Base-by-base conservation (phyloP, 1,284 basidiomycete genomes). In the Xanthoconium separans region DNA sequence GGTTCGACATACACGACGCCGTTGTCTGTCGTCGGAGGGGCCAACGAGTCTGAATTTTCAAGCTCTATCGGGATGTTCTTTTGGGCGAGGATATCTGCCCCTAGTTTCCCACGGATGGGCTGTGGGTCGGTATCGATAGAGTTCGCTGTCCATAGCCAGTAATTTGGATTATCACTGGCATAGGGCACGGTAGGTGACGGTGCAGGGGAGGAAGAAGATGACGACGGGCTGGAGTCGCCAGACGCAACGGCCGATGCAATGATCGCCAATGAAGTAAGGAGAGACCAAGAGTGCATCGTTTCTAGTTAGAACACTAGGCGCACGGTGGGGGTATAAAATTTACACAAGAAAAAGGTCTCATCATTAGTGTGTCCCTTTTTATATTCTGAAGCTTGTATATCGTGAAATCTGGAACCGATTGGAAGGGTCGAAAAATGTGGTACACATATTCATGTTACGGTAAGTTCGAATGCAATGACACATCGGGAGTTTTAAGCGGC, bases 1-100 rank as follows among this genome's bases (percentile, higher is more conserved):
- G 2, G 34, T 22, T 2, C 13, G 3, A 45, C 70, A 49, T 42
- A 69, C 68, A 79, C 61, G 18, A 40, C 53, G 20, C 79, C 79
- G 27, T 51, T 64, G 59, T 86, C 84, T 0, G 82, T 84, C 8
- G 72, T 71, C 4, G 84, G 83, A 34, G 80, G 80, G 7, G 78
- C 76, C 4, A 84, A 58, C 1, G 70, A 51, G 45, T 85, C 78
- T 8, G 80, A 71, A 44, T 79, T 79, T 60, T 80, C 63, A 18
- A 76, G 45, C 43, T 80, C 75, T 6, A 83, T n/a, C 1, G 73
- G 73, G 7, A 72, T 55, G 57, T 84, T 82, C 40, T 77, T 62
- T 1, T 80, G 80, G 0, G 80, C 82, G 8, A 82, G 61, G 18
- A 83, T 73, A 2, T 60, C 56, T 2, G 71, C 69, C 2, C 79